phyloP scores from a whole-genome alignment of 2,329 filamentous ascomycete species.

The Drechslera avenae region DNA sequence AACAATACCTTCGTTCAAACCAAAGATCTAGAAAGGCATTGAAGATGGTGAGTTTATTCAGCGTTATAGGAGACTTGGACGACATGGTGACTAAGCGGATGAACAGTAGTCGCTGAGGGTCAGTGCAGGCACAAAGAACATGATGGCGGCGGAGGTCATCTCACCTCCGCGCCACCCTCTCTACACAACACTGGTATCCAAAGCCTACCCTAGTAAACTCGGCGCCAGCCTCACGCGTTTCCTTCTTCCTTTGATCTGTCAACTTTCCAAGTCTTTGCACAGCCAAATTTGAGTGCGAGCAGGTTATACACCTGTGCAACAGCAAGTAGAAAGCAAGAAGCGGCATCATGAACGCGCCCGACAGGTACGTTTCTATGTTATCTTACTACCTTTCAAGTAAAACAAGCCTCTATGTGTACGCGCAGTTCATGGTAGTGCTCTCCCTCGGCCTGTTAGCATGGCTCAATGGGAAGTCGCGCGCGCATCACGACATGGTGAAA shows the following conservation, averaged over 20 bases:
- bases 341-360: conserved; percentile 46
- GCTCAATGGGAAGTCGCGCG: conserved; percentile 7
- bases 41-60: background rate
- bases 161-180: conserved; percentile 15
- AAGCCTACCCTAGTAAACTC: background rate
- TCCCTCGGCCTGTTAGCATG: background rate
- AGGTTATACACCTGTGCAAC: conserved; percentile 1
- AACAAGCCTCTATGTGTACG: conserved; percentile 6
- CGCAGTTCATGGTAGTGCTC: conserved; percentile 2
- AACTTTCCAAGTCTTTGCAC: background rate
- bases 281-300: conserved; percentile 1
- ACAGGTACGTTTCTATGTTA: conserved; percentile 36
- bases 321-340: conserved; percentile 6
- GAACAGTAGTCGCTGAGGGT: conserved; percentile 20
- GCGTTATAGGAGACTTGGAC: background rate
- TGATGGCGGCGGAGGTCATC: conserved; percentile 8
- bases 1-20: too few relatives aligned
- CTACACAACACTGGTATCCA: background rate
- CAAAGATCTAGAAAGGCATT: background rate
- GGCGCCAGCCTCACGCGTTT: background rate
- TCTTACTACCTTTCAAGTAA: background rate
- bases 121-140: conserved; percentile 25
- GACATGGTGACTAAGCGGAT: conserved; percentile 1
- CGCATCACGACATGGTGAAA: conserved; percentile 5
- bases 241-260: background rate